Conservation (phyloP, 495 filamentous ascomycete genomes). For the Aspergillus ostianus region DNA sequence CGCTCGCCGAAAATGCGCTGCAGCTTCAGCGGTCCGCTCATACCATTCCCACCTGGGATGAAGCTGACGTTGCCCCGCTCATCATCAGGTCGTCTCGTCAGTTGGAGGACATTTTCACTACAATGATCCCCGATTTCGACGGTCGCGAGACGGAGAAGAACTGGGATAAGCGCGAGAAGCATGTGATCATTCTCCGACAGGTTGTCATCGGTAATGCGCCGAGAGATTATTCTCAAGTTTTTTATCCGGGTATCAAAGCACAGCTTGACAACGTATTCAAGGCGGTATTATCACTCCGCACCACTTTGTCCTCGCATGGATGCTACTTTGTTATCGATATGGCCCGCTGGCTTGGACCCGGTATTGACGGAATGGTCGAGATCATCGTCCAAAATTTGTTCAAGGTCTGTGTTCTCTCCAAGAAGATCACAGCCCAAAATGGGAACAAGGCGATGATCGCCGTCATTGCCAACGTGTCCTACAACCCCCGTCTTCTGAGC, state of each 20-base stretch:
- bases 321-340: conserved; percentile 85
- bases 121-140: conserved; percentile 80
- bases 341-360: conserved; percentile 69
- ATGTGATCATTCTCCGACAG: conserved; percentile 67
- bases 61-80: conserved; percentile 71
- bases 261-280: conserved; percentile 90
- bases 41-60: conserved; percentile 15
- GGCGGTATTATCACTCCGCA: conserved; percentile 78
- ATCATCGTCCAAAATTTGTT: conserved; percentile 84
- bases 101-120: conserved; percentile 76
- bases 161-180: conserved; percentile 83
- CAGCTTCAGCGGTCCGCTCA: background rate
- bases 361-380: conserved; percentile 85
- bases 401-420: conserved; percentile 81
- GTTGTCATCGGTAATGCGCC: conserved; percentile 82
- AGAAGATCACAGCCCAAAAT: conserved; percentile 82
- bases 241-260: conserved; percentile 64
- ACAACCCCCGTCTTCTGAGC: conserved; percentile 74
- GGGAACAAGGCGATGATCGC: conserved; percentile 73
- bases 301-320: conserved; percentile 81
- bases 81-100: conserved; percentile 80
- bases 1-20: background rate
- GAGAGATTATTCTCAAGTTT: conserved; percentile 68
- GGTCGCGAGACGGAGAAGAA: conserved; percentile 89
- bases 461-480: conserved; percentile 75